These are phyloP conservation scores for Xylariaceae sp. DNA, from an alignment of 2,329 filamentous ascomycete genomes.

Conservation along the genomic window DNA sequence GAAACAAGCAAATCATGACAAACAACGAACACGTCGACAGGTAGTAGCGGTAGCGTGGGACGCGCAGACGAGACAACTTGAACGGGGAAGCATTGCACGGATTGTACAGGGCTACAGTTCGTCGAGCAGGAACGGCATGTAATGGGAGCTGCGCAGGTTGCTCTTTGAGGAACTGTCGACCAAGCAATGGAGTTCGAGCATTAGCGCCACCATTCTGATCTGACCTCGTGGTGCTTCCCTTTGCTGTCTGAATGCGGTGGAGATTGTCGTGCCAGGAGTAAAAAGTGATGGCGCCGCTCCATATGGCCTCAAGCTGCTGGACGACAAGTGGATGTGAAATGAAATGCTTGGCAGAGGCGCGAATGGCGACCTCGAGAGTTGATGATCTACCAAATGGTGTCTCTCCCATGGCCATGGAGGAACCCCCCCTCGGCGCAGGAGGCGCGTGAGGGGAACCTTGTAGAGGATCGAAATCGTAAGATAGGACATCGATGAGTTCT, in stretches of 20 bases:
- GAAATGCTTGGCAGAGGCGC: conserved; percentile 87
- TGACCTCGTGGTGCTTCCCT: conserved; percentile 20
- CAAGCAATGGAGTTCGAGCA: conserved; percentile 48
- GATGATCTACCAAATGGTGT: conserved; percentile 70
- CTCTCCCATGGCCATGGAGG: conserved; percentile 37
- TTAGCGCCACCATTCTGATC: conserved; percentile 35
- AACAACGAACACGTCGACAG: conserved; percentile 84
- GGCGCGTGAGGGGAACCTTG: conserved; percentile 62
- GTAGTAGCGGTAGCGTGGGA: conserved; percentile 86
- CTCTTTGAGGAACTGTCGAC: conserved; percentile 32
- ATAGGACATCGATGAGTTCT: conserved; percentile 88
- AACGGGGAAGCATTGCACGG: conserved; percentile 84
- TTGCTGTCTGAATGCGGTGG: conserved; percentile 53
- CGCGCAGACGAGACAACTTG: conserved; percentile 83
- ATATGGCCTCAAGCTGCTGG: conserved; percentile 93
- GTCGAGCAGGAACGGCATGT: conserved; percentile 46
- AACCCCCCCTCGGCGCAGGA: conserved; percentile 34
- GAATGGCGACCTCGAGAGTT: conserved; percentile 86
- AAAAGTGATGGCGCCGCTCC: conserved; percentile 93
- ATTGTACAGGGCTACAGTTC: conserved; percentile 83
- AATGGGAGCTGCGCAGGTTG: conserved; percentile 29
- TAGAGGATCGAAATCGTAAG: conserved; percentile 90
- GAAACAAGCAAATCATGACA: conserved; percentile 75
- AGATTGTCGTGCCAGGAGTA: conserved; percentile 82
- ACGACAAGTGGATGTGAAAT: conserved; percentile 87